Evolutionary conservation across 2,329 filamentous ascomycete species (phyloP).

Genomic region (Endothia cerciana): DNA sequence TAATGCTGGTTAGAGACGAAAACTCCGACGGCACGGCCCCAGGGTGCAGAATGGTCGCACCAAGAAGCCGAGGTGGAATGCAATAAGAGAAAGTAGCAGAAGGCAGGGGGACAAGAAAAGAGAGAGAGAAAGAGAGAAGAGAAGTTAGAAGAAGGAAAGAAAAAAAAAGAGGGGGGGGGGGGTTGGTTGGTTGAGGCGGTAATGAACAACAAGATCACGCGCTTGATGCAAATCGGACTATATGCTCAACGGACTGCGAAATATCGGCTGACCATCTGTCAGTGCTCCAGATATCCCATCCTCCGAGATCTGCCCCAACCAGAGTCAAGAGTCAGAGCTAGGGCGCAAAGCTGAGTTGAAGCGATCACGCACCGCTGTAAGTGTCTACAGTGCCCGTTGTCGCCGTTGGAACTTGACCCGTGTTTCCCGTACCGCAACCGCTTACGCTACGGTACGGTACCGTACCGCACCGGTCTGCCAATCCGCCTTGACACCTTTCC

Average conservation of each 20-base stretch:
- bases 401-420: constrained; percentile 3
- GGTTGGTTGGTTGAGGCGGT: too few relatives aligned
- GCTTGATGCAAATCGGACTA: not conserved
- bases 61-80: too few relatives aligned
- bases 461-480: constrained; percentile 15
- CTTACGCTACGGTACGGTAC: constrained; percentile 12
- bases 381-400: constrained; percentile 12
- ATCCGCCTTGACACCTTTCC: constrained; percentile 23
- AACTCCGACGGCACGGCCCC: not conserved
- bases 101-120: not conserved
- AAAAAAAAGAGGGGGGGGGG: not conserved
- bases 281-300: not conserved
- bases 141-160: not conserved
- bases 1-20: not conserved
- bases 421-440: constrained; percentile 20
- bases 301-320: not conserved
- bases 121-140: not conserved
- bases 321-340: not conserved
- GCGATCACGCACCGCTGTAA: not conserved
- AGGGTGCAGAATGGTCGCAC: not conserved
- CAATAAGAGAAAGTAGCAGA: too few relatives aligned
- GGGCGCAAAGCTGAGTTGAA: not conserved
- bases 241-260: not conserved
- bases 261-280: not conserved
- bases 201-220: not conserved